A percentile compares a stretch with the other conserved stretches of the same genome.
Evolutionary conservation across 2,329 filamentous ascomycete species (phyloP).

Genomic region (Simplicillium sp.): DNA sequence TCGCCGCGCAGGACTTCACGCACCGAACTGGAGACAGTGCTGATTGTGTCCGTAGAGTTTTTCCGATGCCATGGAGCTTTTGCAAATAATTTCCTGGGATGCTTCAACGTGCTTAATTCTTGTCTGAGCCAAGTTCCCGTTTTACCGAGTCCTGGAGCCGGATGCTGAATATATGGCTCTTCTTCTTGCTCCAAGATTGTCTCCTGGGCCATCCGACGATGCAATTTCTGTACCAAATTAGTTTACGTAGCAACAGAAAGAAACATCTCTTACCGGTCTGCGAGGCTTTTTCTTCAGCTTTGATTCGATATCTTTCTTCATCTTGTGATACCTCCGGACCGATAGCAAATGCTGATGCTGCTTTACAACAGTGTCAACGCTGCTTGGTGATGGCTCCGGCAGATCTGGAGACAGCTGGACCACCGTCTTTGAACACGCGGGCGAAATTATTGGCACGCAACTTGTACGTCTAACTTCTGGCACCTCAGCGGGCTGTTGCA

Average conservation of each 20-base stretch:
- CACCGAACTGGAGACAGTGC: constrained; percentile 31
- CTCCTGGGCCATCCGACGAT: too few species aligned
- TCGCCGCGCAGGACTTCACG: constrained; percentile 26
- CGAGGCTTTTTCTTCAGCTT: constrained; percentile 10
- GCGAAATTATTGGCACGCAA: too few species aligned
- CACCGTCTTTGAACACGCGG: too few species aligned
- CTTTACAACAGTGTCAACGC: too few species aligned
- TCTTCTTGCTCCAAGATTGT: background rate
- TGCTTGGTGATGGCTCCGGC: too few species aligned
- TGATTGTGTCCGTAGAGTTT: constrained; percentile 24
- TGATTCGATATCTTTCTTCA: constrained; percentile 14
- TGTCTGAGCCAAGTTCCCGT: constrained; percentile 20
- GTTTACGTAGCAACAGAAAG: background rate
- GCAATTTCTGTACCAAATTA: background rate
- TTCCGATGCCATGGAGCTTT: constrained; percentile 30
- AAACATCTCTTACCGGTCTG: constrained; percentile 7
- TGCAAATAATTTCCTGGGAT: constrained; percentile 28
- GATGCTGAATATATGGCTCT: constrained; percentile 4
- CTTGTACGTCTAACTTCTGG: background rate
- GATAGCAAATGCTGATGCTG: too few species aligned
- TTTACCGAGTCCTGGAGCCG: constrained; percentile 4
- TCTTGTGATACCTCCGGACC: constrained; percentile 9
- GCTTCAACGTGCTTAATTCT: constrained; percentile 15
- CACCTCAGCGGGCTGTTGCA: constrained; percentile 24
- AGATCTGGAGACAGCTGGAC: too few species aligned